Evolutionary conservation across 306 rosid genomes (phyloP).

Genomic region (Corylus americana): DNA sequence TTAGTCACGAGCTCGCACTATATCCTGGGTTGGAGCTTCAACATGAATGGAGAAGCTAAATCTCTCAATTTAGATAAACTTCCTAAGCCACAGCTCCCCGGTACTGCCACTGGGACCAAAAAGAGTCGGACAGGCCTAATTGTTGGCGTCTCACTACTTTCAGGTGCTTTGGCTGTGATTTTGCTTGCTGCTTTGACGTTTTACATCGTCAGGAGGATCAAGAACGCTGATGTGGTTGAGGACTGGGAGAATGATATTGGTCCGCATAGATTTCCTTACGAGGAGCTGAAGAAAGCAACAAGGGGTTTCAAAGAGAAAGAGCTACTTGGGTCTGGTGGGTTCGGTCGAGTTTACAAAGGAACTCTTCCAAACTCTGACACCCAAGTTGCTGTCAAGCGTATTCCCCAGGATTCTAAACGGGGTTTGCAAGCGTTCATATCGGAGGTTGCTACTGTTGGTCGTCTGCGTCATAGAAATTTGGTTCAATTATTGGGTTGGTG

Average conservation of each 20-base stretch:
- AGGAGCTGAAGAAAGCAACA: conserved; percentile 53
- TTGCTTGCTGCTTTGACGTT: conserved; percentile 9
- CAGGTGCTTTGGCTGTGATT: conserved; percentile 5
- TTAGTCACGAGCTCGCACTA: conserved; percentile 27
- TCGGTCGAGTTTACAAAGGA: conserved; percentile 59
- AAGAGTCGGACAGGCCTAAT: background rate
- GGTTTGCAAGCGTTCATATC: conserved; percentile 55
- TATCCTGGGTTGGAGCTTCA: conserved; percentile 37
- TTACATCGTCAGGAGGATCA: conserved; percentile 30
- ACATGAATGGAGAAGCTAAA: conserved; percentile 26
- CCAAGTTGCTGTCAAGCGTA: conserved; percentile 54
- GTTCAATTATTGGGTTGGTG: conserved; percentile 70
- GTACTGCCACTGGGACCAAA: background rate
- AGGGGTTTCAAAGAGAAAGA: conserved; percentile 49
- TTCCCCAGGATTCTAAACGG: conserved; percentile 57
- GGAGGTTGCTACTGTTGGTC: conserved; percentile 54
- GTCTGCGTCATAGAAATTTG: conserved; percentile 57
- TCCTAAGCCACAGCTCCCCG: background rate
- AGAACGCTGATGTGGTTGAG: conserved; percentile 44
- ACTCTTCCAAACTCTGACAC: conserved; percentile 36
- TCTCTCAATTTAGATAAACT: conserved; percentile 20
- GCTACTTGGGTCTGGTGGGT: conserved; percentile 61
- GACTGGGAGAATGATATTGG: conserved; percentile 62
- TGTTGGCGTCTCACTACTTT: conserved; percentile 18
- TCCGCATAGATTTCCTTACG: conserved; percentile 59